phyloP scores from a whole-genome alignment of 768 basidiomycete species.

The Termitomyces sp. region DNA sequence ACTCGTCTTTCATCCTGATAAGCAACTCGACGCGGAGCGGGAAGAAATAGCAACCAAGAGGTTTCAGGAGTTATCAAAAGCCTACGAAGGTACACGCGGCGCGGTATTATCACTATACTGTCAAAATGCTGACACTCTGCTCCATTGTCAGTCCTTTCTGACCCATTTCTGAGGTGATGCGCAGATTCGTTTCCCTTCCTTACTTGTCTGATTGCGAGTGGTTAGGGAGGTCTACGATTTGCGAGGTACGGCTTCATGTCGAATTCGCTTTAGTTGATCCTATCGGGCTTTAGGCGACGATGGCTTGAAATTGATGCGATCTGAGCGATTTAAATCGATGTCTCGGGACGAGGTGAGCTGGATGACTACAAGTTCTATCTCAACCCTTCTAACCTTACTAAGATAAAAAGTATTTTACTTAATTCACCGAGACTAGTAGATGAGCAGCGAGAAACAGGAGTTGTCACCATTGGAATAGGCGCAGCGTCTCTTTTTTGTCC shows the following conservation, averaged over 20 bases:
- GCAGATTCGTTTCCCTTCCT: conserved; percentile 12
- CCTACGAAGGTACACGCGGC: conserved; percentile 63
- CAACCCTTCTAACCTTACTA: conserved; percentile 13
- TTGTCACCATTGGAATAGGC: conserved; percentile 38
- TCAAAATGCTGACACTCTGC: not conserved
- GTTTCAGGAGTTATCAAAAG: conserved; percentile 76
- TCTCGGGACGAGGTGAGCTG: conserved; percentile 40
- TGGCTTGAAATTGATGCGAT: conserved; percentile 38
- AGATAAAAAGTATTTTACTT: conserved; percentile 39
- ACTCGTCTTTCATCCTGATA: conserved; percentile 82
- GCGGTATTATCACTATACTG: not conserved
- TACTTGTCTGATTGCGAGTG: conserved; percentile 1
- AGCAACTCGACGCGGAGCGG: conserved; percentile 53
- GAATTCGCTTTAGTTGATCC: not conserved
- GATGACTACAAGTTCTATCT: no score
- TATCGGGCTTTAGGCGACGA: conserved; percentile 19
- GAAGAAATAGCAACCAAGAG: conserved; percentile 56
- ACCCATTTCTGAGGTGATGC: conserved; percentile 57
- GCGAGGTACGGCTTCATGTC: conserved; percentile 37
- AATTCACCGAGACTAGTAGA: conserved; percentile 16
- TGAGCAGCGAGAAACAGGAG: conserved; percentile 37
- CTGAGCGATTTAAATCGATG: conserved; percentile 35
- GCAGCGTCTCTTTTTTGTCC: conserved; percentile 41
- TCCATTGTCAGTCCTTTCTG: conserved; percentile 51
- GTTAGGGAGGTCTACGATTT: conserved; percentile 69